These are phyloP conservation scores for Ceratocystis albifundus DNA, from an alignment of 2,329 filamentous ascomycete species.

Conservation along the genomic window DNA sequence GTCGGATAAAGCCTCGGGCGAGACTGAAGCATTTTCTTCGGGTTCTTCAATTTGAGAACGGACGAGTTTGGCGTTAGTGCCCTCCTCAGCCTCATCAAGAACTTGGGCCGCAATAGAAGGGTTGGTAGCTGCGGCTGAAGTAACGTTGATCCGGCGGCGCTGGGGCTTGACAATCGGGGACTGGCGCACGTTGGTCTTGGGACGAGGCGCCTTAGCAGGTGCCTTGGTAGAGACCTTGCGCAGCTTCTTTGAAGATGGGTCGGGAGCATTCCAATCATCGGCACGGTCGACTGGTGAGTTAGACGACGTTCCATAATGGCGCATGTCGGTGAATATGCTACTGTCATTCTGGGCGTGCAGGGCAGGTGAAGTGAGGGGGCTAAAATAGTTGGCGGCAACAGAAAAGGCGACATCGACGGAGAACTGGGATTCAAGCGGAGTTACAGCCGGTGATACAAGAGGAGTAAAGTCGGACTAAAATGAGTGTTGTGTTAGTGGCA, in stretches of 20 bases:
- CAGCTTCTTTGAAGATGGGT: slow-evolving; percentile 36
- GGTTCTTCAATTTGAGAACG: slow-evolving; percentile 39
- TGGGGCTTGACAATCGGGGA: slow-evolving; percentile 62
- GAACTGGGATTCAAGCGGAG: slow-evolving; percentile 63
- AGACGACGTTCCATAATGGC: slow-evolving; percentile 35
- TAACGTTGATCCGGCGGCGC: slow-evolving; percentile 37
- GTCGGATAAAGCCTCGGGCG: slow-evolving; percentile 50
- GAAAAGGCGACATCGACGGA: slow-evolving; percentile 47
- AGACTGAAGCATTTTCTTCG: slow-evolving; percentile 54
- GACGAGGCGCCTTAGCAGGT: slow-evolving; percentile 38
- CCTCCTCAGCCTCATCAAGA: slow-evolving; percentile 42
- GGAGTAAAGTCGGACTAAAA: slow-evolving; percentile 63
- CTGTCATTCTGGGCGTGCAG: slow-evolving; percentile 58
- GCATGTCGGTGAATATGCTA: slow-evolving; percentile 35
- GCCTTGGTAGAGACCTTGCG: slow-evolving; percentile 44
- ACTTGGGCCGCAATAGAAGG: slow-evolving; percentile 46
- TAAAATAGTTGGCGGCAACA: slow-evolving; percentile 64
- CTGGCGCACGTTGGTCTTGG: slow-evolving; percentile 48
- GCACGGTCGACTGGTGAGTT: slow-evolving; percentile 44
- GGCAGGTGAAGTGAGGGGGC: slow-evolving; percentile 69
- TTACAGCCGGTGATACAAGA: slow-evolving; percentile 72
- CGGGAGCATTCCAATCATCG: slow-evolving; percentile 34
- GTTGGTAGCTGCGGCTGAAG: slow-evolving; percentile 34
- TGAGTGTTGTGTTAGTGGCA: slow-evolving; percentile 12
- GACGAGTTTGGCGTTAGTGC: slow-evolving; percentile 4